Percentiles rank a stretch among this genome's conserved stretches.
phyloP scores from a whole-genome alignment of 441 rosid genomes.

The Aquilaria agallochum region DNA sequence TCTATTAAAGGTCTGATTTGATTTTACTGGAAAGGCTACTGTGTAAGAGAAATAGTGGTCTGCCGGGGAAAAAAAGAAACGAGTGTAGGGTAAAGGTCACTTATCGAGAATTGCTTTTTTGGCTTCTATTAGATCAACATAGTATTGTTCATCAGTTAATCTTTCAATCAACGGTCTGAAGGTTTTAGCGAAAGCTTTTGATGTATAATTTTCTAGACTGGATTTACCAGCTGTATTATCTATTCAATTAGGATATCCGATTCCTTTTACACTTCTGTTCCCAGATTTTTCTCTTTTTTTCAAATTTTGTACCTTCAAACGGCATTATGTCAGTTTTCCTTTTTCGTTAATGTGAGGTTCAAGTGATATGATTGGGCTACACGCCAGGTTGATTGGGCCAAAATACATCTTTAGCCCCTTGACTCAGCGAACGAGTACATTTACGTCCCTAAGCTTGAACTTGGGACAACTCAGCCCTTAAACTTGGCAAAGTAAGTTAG shows the following conservation, averaged over 20 bases:
- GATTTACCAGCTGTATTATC: slow-evolving; percentile 9
- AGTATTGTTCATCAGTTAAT: slow-evolving; percentile 1
- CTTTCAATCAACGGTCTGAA: slow-evolving; percentile 6
- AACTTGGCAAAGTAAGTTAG: too few species aligned
- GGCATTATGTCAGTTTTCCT: too few species aligned
- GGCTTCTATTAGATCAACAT: slow-evolving; percentile 5
- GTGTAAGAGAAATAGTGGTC: slow-evolving; percentile 19
- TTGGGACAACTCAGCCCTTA: too few species aligned
- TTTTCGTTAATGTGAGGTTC: too few species aligned
- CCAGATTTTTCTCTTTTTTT: too few species aligned
- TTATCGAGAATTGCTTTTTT: slow-evolving; percentile 5
- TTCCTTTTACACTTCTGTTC: not conserved
- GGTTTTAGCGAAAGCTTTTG: not conserved
- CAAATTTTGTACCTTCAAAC: too few species aligned
- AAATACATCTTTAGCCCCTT: too few species aligned
- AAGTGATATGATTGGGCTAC: too few species aligned
- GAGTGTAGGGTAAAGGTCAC: slow-evolving; percentile 7
- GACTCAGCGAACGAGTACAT: too few species aligned
- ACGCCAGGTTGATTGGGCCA: too few species aligned
- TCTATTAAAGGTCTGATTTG: slow-evolving; percentile 9
- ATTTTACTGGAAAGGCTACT: slow-evolving; percentile 13
- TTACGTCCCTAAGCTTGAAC: too few species aligned
- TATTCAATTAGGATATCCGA: not conserved
- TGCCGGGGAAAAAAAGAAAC: slow-evolving; percentile 9
- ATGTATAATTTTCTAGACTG: slow-evolving; percentile 10